A percentile compares a stretch with the other conserved stretches of the same genome.
Evolutionary conservation across 495 filamentous ascomycete species (phyloP).

Genomic region (Hyphodiscus hymeniophilus): DNA sequence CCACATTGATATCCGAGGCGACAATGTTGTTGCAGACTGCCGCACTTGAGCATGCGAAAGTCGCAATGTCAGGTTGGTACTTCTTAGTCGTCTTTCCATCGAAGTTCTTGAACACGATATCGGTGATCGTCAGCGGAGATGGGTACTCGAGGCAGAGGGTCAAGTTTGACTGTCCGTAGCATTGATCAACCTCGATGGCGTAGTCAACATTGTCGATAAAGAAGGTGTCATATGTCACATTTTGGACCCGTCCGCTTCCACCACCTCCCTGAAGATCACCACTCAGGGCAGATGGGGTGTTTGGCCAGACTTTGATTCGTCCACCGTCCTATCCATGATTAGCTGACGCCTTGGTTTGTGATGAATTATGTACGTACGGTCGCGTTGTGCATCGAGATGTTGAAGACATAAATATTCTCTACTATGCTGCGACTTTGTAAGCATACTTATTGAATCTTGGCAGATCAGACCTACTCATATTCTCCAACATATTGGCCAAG

Average conservation of each 20-base stretch:
- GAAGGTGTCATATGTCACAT: slow-evolving; percentile 50
- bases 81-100: slow-evolving; percentile 45
- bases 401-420: slow-evolving; percentile 55
- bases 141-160: slow-evolving; percentile 54
- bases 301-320: slow-evolving; percentile 66
- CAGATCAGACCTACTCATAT: slow-evolving; percentile 30
- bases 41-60: slow-evolving; percentile 49
- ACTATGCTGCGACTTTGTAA: slow-evolving; percentile 35
- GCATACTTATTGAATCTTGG: no score
- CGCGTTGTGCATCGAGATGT: slow-evolving; percentile 58
- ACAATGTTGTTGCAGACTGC: slow-evolving; percentile 45
- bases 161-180: slow-evolving; percentile 55
- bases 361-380: slow-evolving; percentile 26
- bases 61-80: slow-evolving; percentile 42
- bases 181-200: slow-evolving; percentile 57
- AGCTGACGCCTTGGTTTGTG: no score
- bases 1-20: slow-evolving; percentile 41
- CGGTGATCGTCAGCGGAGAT: slow-evolving; percentile 46
- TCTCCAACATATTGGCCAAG: slow-evolving; percentile 58
- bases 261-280: slow-evolving; percentile 55
- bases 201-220: slow-evolving; percentile 52
- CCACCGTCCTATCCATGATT: slow-evolving; percentile 40
- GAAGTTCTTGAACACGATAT: slow-evolving; percentile 45
- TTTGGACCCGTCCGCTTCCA: slow-evolving; percentile 36
- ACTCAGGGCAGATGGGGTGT: slow-evolving; percentile 37